Evolutionary conservation across 2,329 filamentous ascomycete genomes (phyloP), one percentile per base, ranked within the genome.

Genomic region (Metarhizium brunneum): DNA sequence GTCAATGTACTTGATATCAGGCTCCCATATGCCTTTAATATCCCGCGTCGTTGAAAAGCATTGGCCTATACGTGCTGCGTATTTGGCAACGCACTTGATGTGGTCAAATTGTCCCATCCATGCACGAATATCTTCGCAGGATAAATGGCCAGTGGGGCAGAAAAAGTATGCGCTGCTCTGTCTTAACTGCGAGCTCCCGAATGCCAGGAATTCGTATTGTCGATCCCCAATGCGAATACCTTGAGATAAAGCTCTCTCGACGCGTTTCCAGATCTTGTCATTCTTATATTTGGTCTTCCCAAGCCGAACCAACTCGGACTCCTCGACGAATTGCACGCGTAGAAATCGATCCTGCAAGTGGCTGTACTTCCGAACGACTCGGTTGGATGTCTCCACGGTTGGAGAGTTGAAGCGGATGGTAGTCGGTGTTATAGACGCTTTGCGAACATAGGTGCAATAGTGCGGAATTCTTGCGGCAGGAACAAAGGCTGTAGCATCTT

Each of bases 81-180:
- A 89, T 65, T 95, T 96, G 35, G 92, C 92, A n/a, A 95, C 81
- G 30, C 87, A 81, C 55, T 79, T 83, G 68, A 96, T 96, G 59
- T 90, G 82, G 14, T 77, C 78, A 63, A 99, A 95, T 14, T 87
- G 74, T 0, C 94, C 94, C 87, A 97, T 95, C 83, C 88, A 92
- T 36, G 76, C 69, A 4, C 92, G 86, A 56, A 99, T 96, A 52
- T 86, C 78, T 18, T 87, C 80, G 54, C 90, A 90, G 1, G 83
- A 86, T 7, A 88, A 66, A 54, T 82, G 75, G 0, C 81, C 74
- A 0, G 83, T 84, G 0, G 88, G 81, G 4, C 89, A 87, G 68
- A 97, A 97, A 71, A 99, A 96, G 66, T 94, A 97, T 0, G 90
- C 92, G 0, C 92, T 88, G 62, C 92, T 85, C 65, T 97, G 92